Percentiles rank a stretch among this genome's conserved stretches.
phyloP scores from a whole-genome alignment of 768 basidiomycete genomes.

The Leucosporidium yakuticum region DNA sequence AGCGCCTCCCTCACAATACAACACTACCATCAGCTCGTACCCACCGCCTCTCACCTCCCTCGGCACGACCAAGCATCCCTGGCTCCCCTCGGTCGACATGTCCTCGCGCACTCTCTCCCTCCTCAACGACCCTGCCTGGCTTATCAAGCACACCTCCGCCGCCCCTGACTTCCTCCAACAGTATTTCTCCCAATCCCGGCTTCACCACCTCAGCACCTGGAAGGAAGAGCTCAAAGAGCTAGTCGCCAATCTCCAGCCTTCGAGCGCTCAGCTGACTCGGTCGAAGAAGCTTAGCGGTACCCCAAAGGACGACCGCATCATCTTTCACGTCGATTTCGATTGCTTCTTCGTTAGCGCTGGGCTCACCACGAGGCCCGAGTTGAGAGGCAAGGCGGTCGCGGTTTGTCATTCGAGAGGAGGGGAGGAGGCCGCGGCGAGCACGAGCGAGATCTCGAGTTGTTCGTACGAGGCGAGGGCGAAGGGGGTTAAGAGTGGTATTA shows the following conservation, averaged over 20 bases:
- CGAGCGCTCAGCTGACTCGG: neutral
- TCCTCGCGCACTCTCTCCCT: constrained; percentile 58
- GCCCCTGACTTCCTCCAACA: constrained; percentile 74
- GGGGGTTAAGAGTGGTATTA: constrained; percentile 93
- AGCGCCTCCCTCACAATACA: neutral
- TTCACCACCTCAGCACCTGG: constrained; percentile 90
- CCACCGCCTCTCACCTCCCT: constrained; percentile 22
- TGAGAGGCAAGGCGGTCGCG: constrained; percentile 81
- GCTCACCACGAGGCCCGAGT: constrained; percentile 61
- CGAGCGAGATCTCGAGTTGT: constrained; percentile 88
- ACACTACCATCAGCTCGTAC: constrained; percentile 9
- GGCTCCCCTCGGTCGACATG: constrained; percentile 53
- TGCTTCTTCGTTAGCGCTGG: constrained; percentile 96
- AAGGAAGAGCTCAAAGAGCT: constrained; percentile 80
- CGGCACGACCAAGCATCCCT: constrained; percentile 9
- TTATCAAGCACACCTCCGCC: constrained; percentile 75
- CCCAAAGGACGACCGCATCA: constrained; percentile 45
- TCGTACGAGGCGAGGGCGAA: constrained; percentile 87
- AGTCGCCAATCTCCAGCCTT: constrained; percentile 59
- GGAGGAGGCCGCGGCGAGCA: constrained; percentile 57
- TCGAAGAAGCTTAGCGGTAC: constrained; percentile 30
- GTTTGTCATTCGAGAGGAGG: constrained; percentile 85
- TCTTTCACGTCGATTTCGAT: constrained; percentile 62
- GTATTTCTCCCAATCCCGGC: constrained; percentile 70
- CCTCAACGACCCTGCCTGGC: constrained; percentile 80